Conservation (phyloP, 495 filamentous ascomycete genomes). For the Aspergillus baeticus region DNA sequence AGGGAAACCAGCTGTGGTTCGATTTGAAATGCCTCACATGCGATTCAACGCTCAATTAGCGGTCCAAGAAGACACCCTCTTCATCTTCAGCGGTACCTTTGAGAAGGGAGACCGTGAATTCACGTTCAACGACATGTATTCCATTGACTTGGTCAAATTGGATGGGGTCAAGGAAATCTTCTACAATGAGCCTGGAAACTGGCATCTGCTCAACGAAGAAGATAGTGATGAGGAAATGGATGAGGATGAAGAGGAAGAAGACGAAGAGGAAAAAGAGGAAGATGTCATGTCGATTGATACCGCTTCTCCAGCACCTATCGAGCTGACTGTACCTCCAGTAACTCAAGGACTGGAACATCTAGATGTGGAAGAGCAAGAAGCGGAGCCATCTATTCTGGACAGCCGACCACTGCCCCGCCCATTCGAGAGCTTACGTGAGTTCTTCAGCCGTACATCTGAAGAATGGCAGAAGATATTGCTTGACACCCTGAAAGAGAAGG, state of each 20-base stretch:
- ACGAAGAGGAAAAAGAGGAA: slow-evolving; percentile 57
- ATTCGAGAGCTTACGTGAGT: slow-evolving; percentile 89
- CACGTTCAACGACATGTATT: slow-evolving; percentile 91
- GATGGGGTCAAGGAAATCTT: slow-evolving; percentile 91
- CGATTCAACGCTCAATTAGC: slow-evolving; percentile 88
- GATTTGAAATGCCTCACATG: slow-evolving; percentile 78
- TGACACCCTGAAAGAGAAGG: slow-evolving; percentile 60
- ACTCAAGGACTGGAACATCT: slow-evolving; percentile 63
- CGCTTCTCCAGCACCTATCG: slow-evolving; percentile 34
- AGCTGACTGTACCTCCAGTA: slow-evolving; percentile 37
- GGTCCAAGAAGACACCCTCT: slow-evolving; percentile 87
- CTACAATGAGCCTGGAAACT: slow-evolving; percentile 78
- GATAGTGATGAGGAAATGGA: slow-evolving; percentile 69
- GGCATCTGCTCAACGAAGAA: slow-evolving; percentile 72
- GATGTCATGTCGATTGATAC: slow-evolving; percentile 44
- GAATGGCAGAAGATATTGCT: slow-evolving; percentile 88
- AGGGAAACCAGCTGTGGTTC: slow-evolving; percentile 45
- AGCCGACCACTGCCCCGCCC: slow-evolving; percentile 62
- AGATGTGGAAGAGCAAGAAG: slow-evolving; percentile 55
- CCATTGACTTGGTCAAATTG: slow-evolving; percentile 85
- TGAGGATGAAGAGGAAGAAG: slow-evolving; percentile 64
- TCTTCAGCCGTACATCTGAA: slow-evolving; percentile 82
- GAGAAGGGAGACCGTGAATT: slow-evolving; percentile 93
- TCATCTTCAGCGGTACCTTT: slow-evolving; percentile 91
- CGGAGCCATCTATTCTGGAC: slow-evolving; percentile 45